Conservation (phyloP, 1,284 basidiomycete species). For the Leccinum proximum region DNA sequence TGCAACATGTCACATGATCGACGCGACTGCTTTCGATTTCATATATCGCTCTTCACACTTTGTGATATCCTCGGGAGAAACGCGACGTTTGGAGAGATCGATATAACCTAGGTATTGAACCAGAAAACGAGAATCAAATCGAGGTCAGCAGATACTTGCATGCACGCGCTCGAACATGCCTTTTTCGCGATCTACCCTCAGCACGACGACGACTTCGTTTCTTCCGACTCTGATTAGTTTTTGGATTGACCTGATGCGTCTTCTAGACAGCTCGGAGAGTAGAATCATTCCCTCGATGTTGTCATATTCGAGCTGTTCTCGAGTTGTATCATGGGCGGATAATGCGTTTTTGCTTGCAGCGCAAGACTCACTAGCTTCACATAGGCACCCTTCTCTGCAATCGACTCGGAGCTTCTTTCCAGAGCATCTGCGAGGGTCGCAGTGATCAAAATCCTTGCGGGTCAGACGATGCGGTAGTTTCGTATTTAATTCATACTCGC, state of each 20-base stretch:
- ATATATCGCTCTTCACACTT: conserved; percentile 99
- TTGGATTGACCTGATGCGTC: conserved; percentile 97
- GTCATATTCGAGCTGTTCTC: conserved; percentile 90
- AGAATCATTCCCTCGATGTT: conserved; percentile 99
- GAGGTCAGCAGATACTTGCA: background rate
- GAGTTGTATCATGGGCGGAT: background rate
- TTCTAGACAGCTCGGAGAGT: conserved; percentile 93
- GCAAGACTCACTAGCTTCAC: conserved; percentile 85
- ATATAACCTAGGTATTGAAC: conserved; percentile 78
- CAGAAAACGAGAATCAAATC: background rate
- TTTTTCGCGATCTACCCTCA: conserved; percentile 99
- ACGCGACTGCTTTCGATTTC: conserved; percentile 95
- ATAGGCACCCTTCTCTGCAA: conserved; percentile 99
- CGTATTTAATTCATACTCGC: background rate
- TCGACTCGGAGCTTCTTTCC: conserved; percentile 99
- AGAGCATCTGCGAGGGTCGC: conserved; percentile 92
- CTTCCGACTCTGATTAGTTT: conserved; percentile 97
- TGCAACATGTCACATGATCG: conserved; percentile 93
- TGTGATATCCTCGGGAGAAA: conserved; percentile 98
- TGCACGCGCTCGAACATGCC: conserved; percentile 43
- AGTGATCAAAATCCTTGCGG: conserved; percentile 91
- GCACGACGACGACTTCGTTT: conserved; percentile 98
- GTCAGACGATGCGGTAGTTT: background rate
- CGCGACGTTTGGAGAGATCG: conserved; percentile 97
- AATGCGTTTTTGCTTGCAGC: background rate